Conservation (phyloP, 2,329 filamentous ascomycete species). For the Sclerotinia spermophila region DNA sequence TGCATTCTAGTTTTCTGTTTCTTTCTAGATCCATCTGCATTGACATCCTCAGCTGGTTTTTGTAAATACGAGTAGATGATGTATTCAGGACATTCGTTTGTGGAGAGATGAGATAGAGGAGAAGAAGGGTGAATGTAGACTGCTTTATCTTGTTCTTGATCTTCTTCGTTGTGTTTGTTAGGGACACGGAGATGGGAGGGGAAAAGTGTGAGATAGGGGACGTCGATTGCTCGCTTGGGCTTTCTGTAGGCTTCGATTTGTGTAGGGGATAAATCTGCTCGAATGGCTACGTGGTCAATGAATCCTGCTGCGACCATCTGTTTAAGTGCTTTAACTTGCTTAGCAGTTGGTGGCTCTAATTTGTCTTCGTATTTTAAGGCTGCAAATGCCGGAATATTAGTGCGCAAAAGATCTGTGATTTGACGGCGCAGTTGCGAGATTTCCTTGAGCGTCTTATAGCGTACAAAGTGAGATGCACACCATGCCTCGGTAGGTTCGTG, state of each 20-base stretch:
- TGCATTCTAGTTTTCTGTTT: conserved; percentile 83
- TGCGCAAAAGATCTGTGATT: conserved; percentile 74
- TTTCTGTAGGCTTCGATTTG: conserved; percentile 65
- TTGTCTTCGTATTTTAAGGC: conserved; percentile 54
- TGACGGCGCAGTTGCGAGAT: conserved; percentile 78
- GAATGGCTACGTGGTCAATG: conserved; percentile 89
- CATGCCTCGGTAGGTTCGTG: conserved; percentile 69
- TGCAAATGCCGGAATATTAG: conserved; percentile 65
- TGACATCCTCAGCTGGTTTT: conserved; percentile 48
- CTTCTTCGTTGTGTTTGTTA: conserved; percentile 38
- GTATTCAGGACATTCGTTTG: conserved; percentile 77
- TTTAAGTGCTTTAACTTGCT: conserved; percentile 75
- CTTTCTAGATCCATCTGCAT: conserved; percentile 43
- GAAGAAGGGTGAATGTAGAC: conserved; percentile 89
- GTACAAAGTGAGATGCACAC: conserved; percentile 80
- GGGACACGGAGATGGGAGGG: conserved; percentile 49
- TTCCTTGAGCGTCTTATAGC: conserved; percentile 82
- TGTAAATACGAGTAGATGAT: conserved; percentile 86
- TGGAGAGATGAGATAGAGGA: conserved; percentile 65
- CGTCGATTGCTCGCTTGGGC: conserved; percentile 82
- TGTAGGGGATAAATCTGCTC: conserved; percentile 76
- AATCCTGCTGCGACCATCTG: conserved; percentile 91
- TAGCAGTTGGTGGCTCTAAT: conserved; percentile 57
- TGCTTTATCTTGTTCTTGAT: conserved; percentile 47
- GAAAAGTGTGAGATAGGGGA: conserved; percentile 84